These are phyloP conservation scores for Suillus luteus DNA, from an alignment of 768 basidiomycete genomes.

Conservation along the genomic window DNA sequence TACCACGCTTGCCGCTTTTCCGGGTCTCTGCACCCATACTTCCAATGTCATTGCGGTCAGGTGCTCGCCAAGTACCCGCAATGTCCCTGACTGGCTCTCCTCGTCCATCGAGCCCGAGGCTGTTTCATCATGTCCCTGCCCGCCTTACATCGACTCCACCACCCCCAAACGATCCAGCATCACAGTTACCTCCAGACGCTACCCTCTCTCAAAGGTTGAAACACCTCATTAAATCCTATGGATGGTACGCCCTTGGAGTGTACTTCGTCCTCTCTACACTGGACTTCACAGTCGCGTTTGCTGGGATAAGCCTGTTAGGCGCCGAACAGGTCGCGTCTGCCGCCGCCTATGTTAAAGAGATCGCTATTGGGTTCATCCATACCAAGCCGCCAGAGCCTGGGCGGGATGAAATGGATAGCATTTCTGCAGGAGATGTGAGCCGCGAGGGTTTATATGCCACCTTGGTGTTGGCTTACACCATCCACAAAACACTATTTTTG, in stretches of 20 bases:
- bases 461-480: constrained; percentile 88
- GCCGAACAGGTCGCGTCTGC: constrained; percentile 83
- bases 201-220: constrained; percentile 73
- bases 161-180: constrained; percentile 11
- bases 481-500: constrained; percentile 93
- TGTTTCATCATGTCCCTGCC: constrained; percentile 51
- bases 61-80: constrained; percentile 32
- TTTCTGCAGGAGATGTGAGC: constrained; percentile 38
- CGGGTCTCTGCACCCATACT: constrained; percentile 50
- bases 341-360: constrained; percentile 58
- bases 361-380: constrained; percentile 45
- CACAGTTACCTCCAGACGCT: constrained; percentile 46
- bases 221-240: constrained; percentile 87
- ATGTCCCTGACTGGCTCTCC: constrained; percentile 31
- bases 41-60: constrained; percentile 46
- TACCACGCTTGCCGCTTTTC: constrained; percentile 49
- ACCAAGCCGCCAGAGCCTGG: constrained; percentile 66
- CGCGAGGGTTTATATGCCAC: constrained; percentile 88
- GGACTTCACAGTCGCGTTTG: constrained; percentile 86
- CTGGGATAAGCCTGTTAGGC: constrained; percentile 82
- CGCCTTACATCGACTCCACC: constrained; percentile 43
- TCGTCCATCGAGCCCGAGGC: constrained; percentile 40
- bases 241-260: constrained; percentile 93
- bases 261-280: constrained; percentile 73
- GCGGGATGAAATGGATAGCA: constrained; percentile 58